Evolutionary conservation across 495 filamentous ascomycete genomes (phyloP).

Genomic region (Neurospora sp.): DNA sequence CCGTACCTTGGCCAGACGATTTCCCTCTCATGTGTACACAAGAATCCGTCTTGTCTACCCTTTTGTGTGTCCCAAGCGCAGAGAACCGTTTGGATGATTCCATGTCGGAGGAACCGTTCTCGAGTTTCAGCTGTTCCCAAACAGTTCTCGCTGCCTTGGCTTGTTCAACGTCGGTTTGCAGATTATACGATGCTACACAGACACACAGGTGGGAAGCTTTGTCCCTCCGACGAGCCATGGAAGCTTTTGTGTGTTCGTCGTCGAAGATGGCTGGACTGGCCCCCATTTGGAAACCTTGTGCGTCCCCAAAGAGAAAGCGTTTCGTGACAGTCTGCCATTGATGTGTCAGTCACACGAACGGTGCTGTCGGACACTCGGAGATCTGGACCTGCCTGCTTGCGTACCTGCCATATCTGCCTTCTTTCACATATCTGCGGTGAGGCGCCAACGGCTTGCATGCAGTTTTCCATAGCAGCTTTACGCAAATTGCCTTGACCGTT

Average conservation of each 20-base stretch:
- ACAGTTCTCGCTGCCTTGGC: not conserved
- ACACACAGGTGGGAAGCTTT: not conserved
- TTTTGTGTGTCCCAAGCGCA: not conserved
- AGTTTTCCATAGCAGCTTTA: not conserved
- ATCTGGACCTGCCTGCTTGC: not conserved
- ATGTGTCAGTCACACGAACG: not conserved
- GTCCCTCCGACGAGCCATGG: not conserved
- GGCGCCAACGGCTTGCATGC: not conserved
- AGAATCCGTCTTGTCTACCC: not conserved
- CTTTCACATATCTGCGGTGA: not conserved
- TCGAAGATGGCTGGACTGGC: not conserved
- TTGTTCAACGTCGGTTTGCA: not conserved
- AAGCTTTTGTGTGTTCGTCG: not conserved
- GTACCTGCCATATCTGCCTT: not conserved
- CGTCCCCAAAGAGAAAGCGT: not conserved
- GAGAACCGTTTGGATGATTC: not conserved
- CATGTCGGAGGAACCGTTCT: not conserved
- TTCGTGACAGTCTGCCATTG: not conserved
- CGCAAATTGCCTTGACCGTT: not conserved
- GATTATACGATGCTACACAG: not conserved
- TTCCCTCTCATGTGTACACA: not conserved
- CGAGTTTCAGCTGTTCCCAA: not conserved
- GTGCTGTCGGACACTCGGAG: not conserved
- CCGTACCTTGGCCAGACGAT: constrained; percentile 4
- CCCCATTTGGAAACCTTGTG: not conserved